Conservation (phyloP, 108 stramenopile genomes). For the Mediolabrus comicus region DNA sequence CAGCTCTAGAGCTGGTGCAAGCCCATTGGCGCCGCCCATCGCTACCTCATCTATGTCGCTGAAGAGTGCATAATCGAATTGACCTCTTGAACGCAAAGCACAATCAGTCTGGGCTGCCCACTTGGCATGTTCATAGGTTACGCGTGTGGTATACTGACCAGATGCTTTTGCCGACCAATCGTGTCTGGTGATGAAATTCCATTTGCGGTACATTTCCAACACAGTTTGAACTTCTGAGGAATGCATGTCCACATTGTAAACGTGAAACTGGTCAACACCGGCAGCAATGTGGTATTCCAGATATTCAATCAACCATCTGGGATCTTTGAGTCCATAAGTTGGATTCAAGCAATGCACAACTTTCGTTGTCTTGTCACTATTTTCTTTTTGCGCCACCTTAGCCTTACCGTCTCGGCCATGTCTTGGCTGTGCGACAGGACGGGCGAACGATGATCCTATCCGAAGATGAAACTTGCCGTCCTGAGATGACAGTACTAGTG, state of each 20-base stretch:
- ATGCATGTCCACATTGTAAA: conserved; percentile 48
- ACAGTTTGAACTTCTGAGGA: conserved; percentile 32
- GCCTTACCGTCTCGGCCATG: no score
- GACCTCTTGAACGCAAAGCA: conserved; percentile 29
- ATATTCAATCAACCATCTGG: conserved; percentile 46
- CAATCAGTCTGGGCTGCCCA: conserved; percentile 50
- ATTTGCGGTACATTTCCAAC: conserved; percentile 22
- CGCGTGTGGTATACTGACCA: conserved; percentile 32
- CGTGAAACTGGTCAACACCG: conserved; percentile 38
- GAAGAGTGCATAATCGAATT: conserved; percentile 40
- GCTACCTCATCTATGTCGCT: conserved; percentile 47
- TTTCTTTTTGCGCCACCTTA: background rate
- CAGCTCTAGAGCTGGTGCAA: conserved; percentile 23
- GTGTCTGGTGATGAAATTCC: conserved; percentile 41
- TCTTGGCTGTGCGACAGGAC: conserved; percentile 14
- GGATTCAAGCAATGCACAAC: conserved; percentile 46
- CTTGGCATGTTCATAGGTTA: conserved; percentile 49
- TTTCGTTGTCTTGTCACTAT: background rate
- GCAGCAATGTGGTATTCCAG: conserved; percentile 41
- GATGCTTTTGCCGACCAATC: conserved; percentile 47
- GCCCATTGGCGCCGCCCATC: conserved; percentile 6
- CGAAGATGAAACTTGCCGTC: conserved; percentile 31
- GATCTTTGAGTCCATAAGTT: conserved; percentile 42
- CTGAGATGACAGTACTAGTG: conserved; percentile 31
- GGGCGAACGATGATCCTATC: conserved; percentile 36